These are phyloP conservation scores for Glycine tomentella DNA, from an alignment of 306 rosid genomes.

Conservation along the genomic window DNA sequence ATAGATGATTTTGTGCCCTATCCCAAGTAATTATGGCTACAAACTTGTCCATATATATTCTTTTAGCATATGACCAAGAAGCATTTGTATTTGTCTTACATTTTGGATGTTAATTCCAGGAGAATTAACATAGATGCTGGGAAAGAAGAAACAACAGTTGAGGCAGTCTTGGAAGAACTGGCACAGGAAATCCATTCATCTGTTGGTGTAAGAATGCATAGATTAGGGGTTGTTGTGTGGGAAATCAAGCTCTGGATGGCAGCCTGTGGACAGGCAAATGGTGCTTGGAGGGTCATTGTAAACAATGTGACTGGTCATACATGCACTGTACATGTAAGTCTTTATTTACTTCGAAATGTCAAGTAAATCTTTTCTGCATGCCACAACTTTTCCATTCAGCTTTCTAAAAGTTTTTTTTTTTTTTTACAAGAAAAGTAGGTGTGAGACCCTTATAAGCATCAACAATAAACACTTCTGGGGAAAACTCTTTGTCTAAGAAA, in stretches of 20 bases:
- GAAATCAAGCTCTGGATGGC: constrained; percentile 95
- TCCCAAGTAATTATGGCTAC: constrained; percentile 66
- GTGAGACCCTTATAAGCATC: constrained; percentile 7
- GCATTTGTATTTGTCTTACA: constrained; percentile 48
- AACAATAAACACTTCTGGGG: neutral
- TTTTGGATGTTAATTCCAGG: constrained; percentile 63
- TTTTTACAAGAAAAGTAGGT: constrained; percentile 36
- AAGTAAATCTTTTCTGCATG: constrained; percentile 38
- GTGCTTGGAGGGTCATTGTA: constrained; percentile 95
- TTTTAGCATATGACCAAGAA: constrained; percentile 31
- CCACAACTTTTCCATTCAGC: neutral
- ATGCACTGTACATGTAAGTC: constrained; percentile 86
- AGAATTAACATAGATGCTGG: constrained; percentile 62
- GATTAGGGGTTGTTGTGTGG: constrained; percentile 93
- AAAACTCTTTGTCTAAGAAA: constrained; percentile 7
- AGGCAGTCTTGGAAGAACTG: constrained; percentile 70
- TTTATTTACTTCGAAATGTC: constrained; percentile 29
- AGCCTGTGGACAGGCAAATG: constrained; percentile 77
- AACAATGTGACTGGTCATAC: constrained; percentile 98
- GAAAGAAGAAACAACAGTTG: constrained; percentile 73
- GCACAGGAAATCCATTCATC: constrained; percentile 78
- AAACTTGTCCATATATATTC: constrained; percentile 32
- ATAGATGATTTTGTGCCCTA: constrained; percentile 80
- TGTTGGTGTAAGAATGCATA: constrained; percentile 96
- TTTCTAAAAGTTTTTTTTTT: constrained; percentile 23